These are phyloP conservation scores for Magnolia kwangsiensis DNA, from an alignment of 164 flowering plant species.

Conservation along the genomic window DNA sequence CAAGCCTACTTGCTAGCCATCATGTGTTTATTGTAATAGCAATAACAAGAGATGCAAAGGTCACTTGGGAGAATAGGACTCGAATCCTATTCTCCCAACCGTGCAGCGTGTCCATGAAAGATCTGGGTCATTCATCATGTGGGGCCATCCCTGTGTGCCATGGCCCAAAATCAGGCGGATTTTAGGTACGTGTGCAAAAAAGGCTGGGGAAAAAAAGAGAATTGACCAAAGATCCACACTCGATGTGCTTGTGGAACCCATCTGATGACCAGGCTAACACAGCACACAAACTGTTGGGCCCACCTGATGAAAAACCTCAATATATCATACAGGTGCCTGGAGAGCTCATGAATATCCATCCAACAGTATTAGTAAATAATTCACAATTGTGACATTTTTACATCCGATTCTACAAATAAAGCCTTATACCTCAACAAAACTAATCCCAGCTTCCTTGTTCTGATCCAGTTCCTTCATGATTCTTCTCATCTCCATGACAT, in stretches of 20 bases:
- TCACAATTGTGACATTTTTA: not conserved
- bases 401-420: not conserved
- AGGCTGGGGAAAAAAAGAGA: too few species aligned
- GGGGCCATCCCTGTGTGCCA: not conserved
- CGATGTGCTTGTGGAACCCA: not conserved
- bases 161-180: not conserved
- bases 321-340: not conserved
- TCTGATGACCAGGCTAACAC: not conserved
- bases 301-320: not conserved
- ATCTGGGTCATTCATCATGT: too few species aligned
- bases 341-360: not conserved
- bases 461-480: constrained; percentile 14
- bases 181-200: not conserved
- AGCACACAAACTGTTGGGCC: too few species aligned
- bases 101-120: too few species aligned
- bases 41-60: too few species aligned
- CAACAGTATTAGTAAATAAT: too few species aligned
- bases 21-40: too few species aligned
- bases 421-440: constrained; percentile 7
- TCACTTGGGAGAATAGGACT: too few species aligned
- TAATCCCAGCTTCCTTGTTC: constrained; percentile 24
- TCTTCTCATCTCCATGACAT: constrained; percentile 21
- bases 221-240: not conserved
- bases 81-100: too few species aligned
- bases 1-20: too few species aligned